Evolutionary conservation across 2,329 filamentous ascomycete genomes (phyloP).

Genomic region (Pseudogymnoascus sp.): DNA sequence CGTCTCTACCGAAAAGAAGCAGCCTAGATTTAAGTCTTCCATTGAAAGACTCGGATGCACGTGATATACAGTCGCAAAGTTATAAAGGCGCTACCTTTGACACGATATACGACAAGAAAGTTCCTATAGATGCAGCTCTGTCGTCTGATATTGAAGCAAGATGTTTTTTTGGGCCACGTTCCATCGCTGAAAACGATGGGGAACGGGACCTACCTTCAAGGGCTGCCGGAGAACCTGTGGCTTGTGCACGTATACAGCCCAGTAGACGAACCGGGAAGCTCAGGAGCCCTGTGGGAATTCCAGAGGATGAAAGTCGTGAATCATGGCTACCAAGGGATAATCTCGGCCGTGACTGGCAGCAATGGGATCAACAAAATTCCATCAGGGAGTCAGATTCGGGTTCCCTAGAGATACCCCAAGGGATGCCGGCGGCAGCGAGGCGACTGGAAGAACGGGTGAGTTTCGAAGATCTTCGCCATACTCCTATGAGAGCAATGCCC

Average conservation of each 20-base stretch:
- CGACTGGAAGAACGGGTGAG: background rate
- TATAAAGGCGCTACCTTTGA: background rate
- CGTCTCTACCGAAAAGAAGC: background rate
- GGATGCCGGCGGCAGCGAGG: no score
- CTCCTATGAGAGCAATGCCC: background rate
- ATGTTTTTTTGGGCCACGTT: background rate
- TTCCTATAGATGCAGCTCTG: no score
- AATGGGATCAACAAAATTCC: background rate
- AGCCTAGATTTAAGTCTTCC: background rate
- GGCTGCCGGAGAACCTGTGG: background rate
- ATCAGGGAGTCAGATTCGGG: background rate
- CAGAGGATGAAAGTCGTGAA: background rate
- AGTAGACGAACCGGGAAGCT: background rate
- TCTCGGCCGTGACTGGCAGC: background rate
- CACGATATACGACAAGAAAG: background rate
- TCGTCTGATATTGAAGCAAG: background rate
- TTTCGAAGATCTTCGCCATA: background rate
- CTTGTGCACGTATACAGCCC: background rate
- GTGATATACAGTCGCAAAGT: background rate
- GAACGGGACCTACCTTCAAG: background rate
- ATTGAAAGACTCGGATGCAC: background rate
- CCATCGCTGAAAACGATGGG: background rate
- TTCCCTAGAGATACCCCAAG: no score
- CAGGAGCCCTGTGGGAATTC: background rate
- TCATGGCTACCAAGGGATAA: background rate